Percentiles rank a stretch among this genome's conserved stretches.
These are phyloP conservation scores for Trichoderma parareesei DNA, from an alignment of 495 filamentous ascomycete species.

Conservation along the genomic window DNA sequence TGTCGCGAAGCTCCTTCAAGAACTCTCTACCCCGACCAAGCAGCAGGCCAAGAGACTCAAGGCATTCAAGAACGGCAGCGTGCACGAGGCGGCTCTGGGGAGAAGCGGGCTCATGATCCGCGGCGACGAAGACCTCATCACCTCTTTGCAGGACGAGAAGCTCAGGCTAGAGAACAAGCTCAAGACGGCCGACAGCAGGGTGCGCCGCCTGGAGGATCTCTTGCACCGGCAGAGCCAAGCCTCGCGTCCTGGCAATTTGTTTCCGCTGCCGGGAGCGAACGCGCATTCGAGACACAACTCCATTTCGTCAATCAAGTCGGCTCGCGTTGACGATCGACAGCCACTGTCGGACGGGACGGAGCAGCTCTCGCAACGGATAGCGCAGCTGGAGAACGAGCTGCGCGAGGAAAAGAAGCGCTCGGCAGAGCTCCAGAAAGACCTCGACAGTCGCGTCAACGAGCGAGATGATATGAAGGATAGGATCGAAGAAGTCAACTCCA, in stretches of 20 bases:
- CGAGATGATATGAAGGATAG: constrained; percentile 60
- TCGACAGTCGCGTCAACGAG: constrained; percentile 45
- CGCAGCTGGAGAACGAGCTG: constrained; percentile 77
- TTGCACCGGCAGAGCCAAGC: constrained; percentile 77
- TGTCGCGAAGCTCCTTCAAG: constrained; percentile 48
- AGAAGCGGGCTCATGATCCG: constrained; percentile 72
- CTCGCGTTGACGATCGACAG: constrained; percentile 2
- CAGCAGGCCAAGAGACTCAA: constrained; percentile 70
- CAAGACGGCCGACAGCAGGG: constrained; percentile 81
- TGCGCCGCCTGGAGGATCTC: constrained; percentile 86
- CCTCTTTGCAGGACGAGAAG: constrained; percentile 68
- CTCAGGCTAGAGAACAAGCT: constrained; percentile 68
- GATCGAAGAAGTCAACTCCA: constrained; percentile 77
- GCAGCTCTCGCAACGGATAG: constrained; percentile 46
- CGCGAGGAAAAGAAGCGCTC: constrained; percentile 44
- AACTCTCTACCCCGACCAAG: constrained; percentile 65
- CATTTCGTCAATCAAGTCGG: constrained; percentile 33
- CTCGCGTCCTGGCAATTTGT: constrained; percentile 61
- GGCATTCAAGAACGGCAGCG: constrained; percentile 91
- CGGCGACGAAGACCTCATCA: constrained; percentile 69
- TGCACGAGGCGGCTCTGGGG: constrained; percentile 75
- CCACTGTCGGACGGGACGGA: constrained; percentile 25
- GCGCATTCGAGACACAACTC: constrained; percentile 32
- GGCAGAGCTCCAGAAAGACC: constrained; percentile 52
- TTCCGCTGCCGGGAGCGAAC: constrained; percentile 37